These are phyloP conservation scores for Rhodotorula sphaerocarpa DNA, from an alignment of 768 basidiomycete species.

Conservation along the genomic window DNA sequence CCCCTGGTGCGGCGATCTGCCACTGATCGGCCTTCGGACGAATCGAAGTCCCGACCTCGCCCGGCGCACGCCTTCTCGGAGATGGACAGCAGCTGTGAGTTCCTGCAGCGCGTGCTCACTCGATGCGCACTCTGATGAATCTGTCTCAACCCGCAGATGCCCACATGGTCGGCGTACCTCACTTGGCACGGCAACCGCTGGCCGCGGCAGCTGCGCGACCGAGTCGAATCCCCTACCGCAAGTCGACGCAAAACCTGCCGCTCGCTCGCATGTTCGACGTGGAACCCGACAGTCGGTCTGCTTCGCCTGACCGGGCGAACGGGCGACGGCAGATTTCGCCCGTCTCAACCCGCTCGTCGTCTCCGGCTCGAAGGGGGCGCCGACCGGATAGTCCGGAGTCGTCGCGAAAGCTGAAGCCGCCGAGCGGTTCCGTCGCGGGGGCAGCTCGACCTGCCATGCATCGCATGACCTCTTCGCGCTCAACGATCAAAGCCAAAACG, in stretches of 20 bases:
- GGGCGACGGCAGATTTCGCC: not conserved
- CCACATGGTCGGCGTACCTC: constrained; percentile 24
- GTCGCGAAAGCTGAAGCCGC: not conserved
- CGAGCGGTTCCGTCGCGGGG: not conserved
- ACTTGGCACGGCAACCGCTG: constrained; percentile 6
- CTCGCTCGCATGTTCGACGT: too few species aligned
- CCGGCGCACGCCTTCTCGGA: not conserved
- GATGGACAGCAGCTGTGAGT: constrained; percentile 18
- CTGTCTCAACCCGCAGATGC: constrained; percentile 1
- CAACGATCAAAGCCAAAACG: constrained; percentile 24
- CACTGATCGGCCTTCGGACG: too few species aligned
- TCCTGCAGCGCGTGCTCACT: not conserved
- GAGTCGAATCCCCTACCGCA: constrained; percentile 12
- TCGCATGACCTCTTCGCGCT: constrained; percentile 12
- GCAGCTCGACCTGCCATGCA: constrained; percentile 1
- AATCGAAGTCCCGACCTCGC: not conserved
- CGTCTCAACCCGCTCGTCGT: not conserved
- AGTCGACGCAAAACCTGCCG: not conserved
- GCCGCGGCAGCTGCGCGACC: constrained; percentile 15
- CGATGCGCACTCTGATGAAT: not conserved
- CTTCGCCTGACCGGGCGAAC: too few species aligned
- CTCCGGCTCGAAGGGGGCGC: not conserved
- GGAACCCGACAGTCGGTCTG: too few species aligned
- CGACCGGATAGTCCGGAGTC: constrained; percentile 1
- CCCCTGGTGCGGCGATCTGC: not conserved